Evolutionary conservation across 2,329 filamentous ascomycete genomes (phyloP), one percentile per base, ranked within the genome.

Genomic region (Dactylonectria estremocensis): DNA sequence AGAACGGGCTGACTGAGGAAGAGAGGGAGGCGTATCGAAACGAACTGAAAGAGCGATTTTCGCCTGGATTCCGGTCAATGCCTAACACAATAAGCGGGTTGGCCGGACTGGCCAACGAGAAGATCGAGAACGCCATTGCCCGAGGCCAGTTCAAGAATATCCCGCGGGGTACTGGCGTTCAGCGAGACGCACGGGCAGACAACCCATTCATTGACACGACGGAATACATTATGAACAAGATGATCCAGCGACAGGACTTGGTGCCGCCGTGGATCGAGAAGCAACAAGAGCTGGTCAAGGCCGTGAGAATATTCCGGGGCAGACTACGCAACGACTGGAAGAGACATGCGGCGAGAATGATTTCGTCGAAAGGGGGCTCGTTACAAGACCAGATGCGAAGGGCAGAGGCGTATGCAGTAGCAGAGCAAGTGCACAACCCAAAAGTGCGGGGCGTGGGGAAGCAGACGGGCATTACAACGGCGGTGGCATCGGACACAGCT

Each of bases 211-310:
- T 98, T 64, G 94, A 98, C 77, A 98, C 95, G 0, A 98, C 96
- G 0, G 95, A 98, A 81, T 98, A 98, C 79, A 93, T 98, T 75
- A 92, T 98, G 92, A 98, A 99, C 82, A 96, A 97, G 82, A 98
- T 98, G 84, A 98, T 99, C 70, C 93, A 98, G 82, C 92, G 93
- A 66, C 96, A 99, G 80, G 95, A 97, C 20, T 93, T 98, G 67
- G 94, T 97, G 1, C 96, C 96, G 1, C 95, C 95, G 0, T 99
- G 96, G 96, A 98, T 99, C 67, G 96, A 99, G 81, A 98, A 98
- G 82, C 96, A 99, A 80, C 95, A 98, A 78, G 95, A 98, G 76
- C 84, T 98, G 6, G 87, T 90, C 11, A 90, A 89, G 67, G 88
- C 93, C 0, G 88, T 91, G 1, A 87, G 85, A 13, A 85, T 86